Conservation (phyloP, 768 basidiomycete genomes). For the Boletus sp. region DNA sequence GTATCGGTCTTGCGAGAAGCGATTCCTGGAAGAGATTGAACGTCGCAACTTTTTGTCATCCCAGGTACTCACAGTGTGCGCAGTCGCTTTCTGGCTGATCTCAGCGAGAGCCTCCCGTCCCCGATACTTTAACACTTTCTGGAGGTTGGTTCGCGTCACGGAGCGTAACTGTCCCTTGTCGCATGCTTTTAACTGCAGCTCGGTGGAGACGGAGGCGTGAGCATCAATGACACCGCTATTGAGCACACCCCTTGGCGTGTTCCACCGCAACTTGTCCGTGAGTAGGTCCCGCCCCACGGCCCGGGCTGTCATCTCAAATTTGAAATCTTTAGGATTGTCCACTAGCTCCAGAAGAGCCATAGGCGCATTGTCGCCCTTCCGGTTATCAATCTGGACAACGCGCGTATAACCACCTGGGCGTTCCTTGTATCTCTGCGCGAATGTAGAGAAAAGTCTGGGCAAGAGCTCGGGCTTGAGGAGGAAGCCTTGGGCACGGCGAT, state of each 20-base stretch:
- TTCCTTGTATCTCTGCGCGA: slow-evolving; percentile 73
- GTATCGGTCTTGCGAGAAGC: slow-evolving; percentile 63
- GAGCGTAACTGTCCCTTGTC: slow-evolving; percentile 49
- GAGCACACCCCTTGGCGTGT: slow-evolving; percentile 45
- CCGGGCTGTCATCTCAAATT: slow-evolving; percentile 84
- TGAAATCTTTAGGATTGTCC: slow-evolving; percentile 86
- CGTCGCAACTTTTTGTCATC: neutral
- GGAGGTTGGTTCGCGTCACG: slow-evolving; percentile 70
- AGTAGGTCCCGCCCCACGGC: slow-evolving; percentile 83
- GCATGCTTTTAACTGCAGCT: slow-evolving; percentile 38
- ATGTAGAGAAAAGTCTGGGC: slow-evolving; percentile 79
- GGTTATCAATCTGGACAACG: slow-evolving; percentile 86
- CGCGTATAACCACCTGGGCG: slow-evolving; percentile 95
- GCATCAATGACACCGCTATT: slow-evolving; percentile 48
- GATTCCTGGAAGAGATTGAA: slow-evolving; percentile 48
- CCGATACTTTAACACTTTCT: slow-evolving; percentile 67
- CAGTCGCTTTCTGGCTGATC: slow-evolving; percentile 53
- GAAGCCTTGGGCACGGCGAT: slow-evolving; percentile 71
- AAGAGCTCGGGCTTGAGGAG: slow-evolving; percentile 68
- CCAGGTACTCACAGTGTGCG: slow-evolving; percentile 57
- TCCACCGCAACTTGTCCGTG: slow-evolving; percentile 47
- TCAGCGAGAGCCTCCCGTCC: slow-evolving; percentile 42
- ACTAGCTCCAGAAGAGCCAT: slow-evolving; percentile 92
- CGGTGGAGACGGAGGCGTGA: slow-evolving; percentile 45
- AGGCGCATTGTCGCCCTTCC: slow-evolving; percentile 90